Base-by-base conservation (phyloP, 805 yeast species). In the Pichia pseudocactophila region DNA sequence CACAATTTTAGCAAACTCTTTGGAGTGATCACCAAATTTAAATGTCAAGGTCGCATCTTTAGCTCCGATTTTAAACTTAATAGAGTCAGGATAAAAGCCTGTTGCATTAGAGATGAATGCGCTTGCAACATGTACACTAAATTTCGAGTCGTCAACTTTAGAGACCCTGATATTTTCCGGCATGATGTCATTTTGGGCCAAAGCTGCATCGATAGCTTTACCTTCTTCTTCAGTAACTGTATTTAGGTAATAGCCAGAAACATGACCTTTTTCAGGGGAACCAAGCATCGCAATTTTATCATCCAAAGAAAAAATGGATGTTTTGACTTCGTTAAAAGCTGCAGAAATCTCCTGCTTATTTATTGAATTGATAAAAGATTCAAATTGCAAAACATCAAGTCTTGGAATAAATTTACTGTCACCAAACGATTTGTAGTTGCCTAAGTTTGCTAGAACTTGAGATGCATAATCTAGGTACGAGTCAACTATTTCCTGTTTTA, bases 371-470 rank as follows among this genome's bases (percentile, higher is more conserved):
- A 73, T 68, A 26, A 83, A 63, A 19, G 62, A 50, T 43, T 65
- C 71, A 50, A 86, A 78, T 7, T 69, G 69, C 0, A 61, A 71
- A 27, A 51, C 55, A 0, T 70, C 43, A 32, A 85, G 54, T 39
- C 76, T 65, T 33, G 96, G 96, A 48, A 87, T 70, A 55, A 87
- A 87, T 62, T 87, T 87, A 52, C 76, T 76, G 63, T 87, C 96
- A 50, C 96, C 96, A 59, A 87, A 87, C 1, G 92, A 81, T 63
- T 82, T 87, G 64, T 74, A 83, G 56, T 83, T 83, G 50, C 92
- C 92, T 59, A 80, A 67, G 61, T 83, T 83, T 31, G 80, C 68
- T 47, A 83, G 65, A 55, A 83, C 78, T 65, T 83, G 90, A 33
- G 87, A 81, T 26, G 80, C 82, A 59, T 76, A 86, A 56, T 81